Evolutionary conservation across 2,329 filamentous ascomycete genomes (phyloP).

Genomic region (Lachnum nothofagi): DNA sequence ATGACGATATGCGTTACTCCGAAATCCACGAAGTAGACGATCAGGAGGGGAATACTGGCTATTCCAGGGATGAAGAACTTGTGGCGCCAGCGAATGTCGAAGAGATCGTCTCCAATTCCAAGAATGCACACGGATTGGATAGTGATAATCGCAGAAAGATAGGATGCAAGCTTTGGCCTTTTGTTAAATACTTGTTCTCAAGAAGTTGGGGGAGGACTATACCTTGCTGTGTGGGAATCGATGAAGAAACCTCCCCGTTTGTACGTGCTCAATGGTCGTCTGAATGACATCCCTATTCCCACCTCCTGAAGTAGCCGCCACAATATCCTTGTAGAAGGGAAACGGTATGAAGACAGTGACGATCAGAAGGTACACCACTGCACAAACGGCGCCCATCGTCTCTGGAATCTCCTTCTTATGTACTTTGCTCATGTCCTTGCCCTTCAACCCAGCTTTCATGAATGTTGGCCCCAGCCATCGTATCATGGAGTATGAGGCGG

Average conservation of each 20-base stretch:
- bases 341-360: conserved; percentile 93
- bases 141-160: conserved; percentile 87
- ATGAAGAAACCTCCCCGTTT: conserved; percentile 81
- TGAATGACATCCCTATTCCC: conserved; percentile 84
- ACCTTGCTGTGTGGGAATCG: conserved; percentile 94
- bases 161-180: conserved; percentile 73
- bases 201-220: conserved; percentile 8
- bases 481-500: conserved; percentile 77
- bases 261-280: conserved; percentile 34
- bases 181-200: not conserved
- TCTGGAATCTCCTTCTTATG: conserved; percentile 78
- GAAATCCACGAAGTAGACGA: conserved; percentile 98
- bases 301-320: conserved; percentile 86
- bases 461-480: conserved; percentile 90
- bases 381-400: conserved; percentile 91
- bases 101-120: conserved; percentile 90
- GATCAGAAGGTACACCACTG: conserved; percentile 82
- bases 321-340: conserved; percentile 97
- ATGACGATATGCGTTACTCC: conserved; percentile 94
- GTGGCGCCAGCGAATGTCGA: conserved; percentile 97
- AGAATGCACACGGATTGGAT: conserved; percentile 87
- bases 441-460: conserved; percentile 80
- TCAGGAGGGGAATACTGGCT: conserved; percentile 85
- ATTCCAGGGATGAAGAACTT: conserved; percentile 97
- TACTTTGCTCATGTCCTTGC: conserved; percentile 78